Evolutionary conservation across 176 grass and related monocot species (phyloP).

Genomic region (Musa schizocarpa): DNA sequence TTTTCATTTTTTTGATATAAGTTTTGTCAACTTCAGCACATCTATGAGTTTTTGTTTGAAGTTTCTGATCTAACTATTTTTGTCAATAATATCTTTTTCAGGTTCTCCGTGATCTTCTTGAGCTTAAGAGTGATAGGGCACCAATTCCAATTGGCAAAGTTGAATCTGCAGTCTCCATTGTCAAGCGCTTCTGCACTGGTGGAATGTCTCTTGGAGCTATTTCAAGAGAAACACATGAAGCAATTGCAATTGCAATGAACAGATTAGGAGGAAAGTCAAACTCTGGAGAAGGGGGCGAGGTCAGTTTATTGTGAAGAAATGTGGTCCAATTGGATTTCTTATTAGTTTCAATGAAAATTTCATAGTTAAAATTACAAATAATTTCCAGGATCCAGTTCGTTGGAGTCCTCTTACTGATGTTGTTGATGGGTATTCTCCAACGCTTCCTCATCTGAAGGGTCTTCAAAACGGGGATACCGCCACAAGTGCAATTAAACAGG

Average conservation of each 20-base stretch:
- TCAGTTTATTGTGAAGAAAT: slow-evolving; percentile 29
- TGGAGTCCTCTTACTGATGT: slow-evolving; percentile 96
- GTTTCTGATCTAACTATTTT: neutral
- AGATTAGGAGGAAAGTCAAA: slow-evolving; percentile 97
- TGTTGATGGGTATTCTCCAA: slow-evolving; percentile 96
- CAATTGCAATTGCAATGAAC: slow-evolving; percentile 99
- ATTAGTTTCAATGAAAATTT: neutral
- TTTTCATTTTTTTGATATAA: slow-evolving; percentile 11
- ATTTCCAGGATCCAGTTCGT: slow-evolving; percentile 80
- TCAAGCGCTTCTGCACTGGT: slow-evolving; percentile 95
- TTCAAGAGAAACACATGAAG: slow-evolving; percentile 99
- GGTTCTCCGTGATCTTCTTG: slow-evolving; percentile 99
- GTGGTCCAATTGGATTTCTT: neutral
- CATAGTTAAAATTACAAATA: neutral
- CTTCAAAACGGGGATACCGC: slow-evolving; percentile 99
- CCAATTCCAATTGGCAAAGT: slow-evolving; percentile 96
- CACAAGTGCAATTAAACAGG: slow-evolving; percentile 99
- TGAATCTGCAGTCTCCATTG: slow-evolving; percentile 86
- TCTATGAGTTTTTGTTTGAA: neutral
- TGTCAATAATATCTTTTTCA: slow-evolving; percentile 14
- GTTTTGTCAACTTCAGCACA: neutral
- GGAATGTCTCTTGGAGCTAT: slow-evolving; percentile 99
- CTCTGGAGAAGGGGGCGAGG: slow-evolving; percentile 99
- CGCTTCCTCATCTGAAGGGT: slow-evolving; percentile 97
- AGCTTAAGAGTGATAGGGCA: slow-evolving; percentile 61